Evolutionary conservation across 2,329 filamentous ascomycete genomes (phyloP), one percentile per base, ranked within the genome.

Genomic region (Arthrocladium fulminans): DNA sequence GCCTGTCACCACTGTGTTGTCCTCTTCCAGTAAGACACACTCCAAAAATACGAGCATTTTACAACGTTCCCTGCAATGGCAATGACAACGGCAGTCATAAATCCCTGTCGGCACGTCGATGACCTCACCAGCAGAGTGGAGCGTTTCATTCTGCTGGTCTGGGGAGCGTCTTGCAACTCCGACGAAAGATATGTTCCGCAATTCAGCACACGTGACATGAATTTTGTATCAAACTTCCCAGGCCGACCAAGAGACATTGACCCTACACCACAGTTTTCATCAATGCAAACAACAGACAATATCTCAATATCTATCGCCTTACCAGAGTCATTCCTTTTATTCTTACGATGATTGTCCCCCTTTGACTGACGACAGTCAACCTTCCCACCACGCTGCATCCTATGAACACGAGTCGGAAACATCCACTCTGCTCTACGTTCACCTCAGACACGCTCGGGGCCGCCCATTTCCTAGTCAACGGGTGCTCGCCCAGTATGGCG

Each of bases 301-400:
- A 29, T 5, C 17, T 17, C 38, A 8, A 41, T 6, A 19, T 29
- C 22, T 9, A 43, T 25, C 24, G 22, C 19, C 43, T 37, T 23
- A 45, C 43, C 27, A 22, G 29, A 45, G 43, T 45, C 43, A 20
- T 25, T 45, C 43, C 43, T 45, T 45, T 35, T 20, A 3, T 23
- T 25, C 22, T 6, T 24, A 37, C 43, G 10, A 45, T 45, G 43
- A 17, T 4, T 22, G 15, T 23, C 20, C 43, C 15, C 6, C 27
- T 32, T 19, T 20, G 27, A 29, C n/a, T 8, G 13, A 23, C 2
- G 25, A 23, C 19, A 23, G n/a, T n/a, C n/a, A n/a, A n/a, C n/a
- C n/a, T n/a, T n/a, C n/a, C n/a, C n/a, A n/a, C n/a, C n/a, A n/a
- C n/a, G n/a, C n/a, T n/a, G n/a, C n/a, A n/a, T n/a, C n/a, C n/a